These are phyloP conservation scores for Vicia villosa DNA, from an alignment of 306 rosid species.

Conservation along the genomic window DNA sequence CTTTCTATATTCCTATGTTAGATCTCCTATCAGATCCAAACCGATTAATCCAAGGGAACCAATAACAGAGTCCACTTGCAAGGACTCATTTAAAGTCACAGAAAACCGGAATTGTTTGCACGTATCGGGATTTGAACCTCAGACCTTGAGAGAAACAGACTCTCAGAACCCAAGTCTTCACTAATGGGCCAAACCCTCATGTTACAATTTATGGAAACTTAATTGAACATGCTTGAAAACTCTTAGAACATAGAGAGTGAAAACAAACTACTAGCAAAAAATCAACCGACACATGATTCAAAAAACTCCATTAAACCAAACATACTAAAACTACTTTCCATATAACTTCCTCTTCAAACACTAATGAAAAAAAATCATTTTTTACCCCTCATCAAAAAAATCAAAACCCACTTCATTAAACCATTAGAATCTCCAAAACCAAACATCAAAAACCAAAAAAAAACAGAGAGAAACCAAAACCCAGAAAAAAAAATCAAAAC, in stretches of 20 bases:
- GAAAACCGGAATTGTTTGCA: too few species aligned
- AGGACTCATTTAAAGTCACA: too few species aligned
- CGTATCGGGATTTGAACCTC: too few species aligned
- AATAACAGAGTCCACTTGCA: too few species aligned
- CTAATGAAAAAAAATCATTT: not conserved
- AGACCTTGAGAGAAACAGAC: too few species aligned
- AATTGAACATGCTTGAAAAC: not conserved
- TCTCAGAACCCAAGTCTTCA: too few species aligned
- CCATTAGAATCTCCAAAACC: not conserved
- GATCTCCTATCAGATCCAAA: too few species aligned
- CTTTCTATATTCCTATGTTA: not conserved
- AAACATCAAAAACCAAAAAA: not conserved
- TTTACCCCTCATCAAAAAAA: constrained; percentile 1
- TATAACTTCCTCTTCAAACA: constrained; percentile 10
- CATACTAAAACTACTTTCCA: not conserved
- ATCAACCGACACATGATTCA: not conserved
- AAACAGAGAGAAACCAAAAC: not conserved
- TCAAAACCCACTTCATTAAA: constrained; percentile 23
- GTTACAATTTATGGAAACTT: not conserved
- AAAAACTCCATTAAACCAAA: constrained; percentile 10
- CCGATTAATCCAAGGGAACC: too few species aligned
- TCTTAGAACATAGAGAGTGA: not conserved
- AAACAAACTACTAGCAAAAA: not conserved
- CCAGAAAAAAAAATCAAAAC: not conserved
- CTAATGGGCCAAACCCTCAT: too few species aligned